phyloP scores from a whole-genome alignment of 306 rosid species.

The Cucumis cinereus region DNA sequence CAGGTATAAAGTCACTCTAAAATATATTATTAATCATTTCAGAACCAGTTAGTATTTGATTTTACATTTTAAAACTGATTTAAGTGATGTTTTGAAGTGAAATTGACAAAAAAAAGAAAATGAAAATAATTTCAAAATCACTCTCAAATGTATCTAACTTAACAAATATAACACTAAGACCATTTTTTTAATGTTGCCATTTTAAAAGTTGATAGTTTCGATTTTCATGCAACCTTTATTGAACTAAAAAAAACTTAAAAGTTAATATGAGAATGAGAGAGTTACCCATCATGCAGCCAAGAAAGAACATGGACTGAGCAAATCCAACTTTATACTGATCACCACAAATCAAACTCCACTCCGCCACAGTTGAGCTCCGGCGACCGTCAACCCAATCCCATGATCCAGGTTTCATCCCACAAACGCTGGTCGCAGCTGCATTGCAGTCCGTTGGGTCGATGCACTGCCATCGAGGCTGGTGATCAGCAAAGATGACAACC shows the following conservation, averaged over 20 bases:
- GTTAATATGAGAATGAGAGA: neutral
- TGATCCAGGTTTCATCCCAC: slow-evolving; percentile 32
- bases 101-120: no score
- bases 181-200: no score
- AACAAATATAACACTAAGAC: neutral
- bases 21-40: no score
- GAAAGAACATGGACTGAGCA: slow-evolving; percentile 71
- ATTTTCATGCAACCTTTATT: no score
- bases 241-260: no score
- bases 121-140: no score
- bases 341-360: slow-evolving; percentile 67
- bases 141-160: no score
- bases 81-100: no score
- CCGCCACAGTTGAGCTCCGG: slow-evolving; percentile 30
- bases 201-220: no score
- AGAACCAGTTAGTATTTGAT: no score
- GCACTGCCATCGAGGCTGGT: slow-evolving; percentile 51
- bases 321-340: slow-evolving; percentile 64
- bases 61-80: no score
- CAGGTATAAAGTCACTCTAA: no score
- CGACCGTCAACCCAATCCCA: slow-evolving; percentile 64
- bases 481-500: slow-evolving; percentile 81
- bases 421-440: slow-evolving; percentile 14
- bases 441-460: slow-evolving; percentile 21
- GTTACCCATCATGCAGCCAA: slow-evolving; percentile 90